Conservation (phyloP, 2,329 filamentous ascomycete genomes). For the Catunica adiposa region DNA sequence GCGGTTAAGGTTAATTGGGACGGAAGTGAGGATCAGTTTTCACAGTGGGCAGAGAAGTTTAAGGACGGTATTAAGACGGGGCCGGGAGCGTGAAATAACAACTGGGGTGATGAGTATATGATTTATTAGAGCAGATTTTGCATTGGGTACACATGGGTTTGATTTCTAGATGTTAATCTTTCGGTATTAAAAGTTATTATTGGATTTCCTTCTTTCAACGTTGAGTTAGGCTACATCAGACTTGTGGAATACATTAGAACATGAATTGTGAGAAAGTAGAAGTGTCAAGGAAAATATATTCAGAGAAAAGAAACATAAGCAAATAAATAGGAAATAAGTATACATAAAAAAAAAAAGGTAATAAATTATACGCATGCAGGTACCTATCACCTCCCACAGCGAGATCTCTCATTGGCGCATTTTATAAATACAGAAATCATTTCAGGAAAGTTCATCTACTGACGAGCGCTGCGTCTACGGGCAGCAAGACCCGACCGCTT, state of each 20-base stretch:
- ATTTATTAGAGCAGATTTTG: not conserved
- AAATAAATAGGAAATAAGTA: constrained; percentile 3
- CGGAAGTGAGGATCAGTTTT: constrained; percentile 57
- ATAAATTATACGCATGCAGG: not conserved
- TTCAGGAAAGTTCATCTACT: not conserved
- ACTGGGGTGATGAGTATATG: too few species aligned
- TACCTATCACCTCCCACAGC: not conserved
- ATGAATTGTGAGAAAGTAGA: not conserved
- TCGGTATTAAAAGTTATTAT: not conserved
- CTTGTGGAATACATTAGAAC: too few species aligned
- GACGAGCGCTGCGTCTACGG: not conserved
- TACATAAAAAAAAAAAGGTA: constrained; percentile 4
- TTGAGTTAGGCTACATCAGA: too few species aligned
- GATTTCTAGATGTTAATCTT: too few species aligned
- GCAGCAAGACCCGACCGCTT: not conserved
- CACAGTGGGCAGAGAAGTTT: constrained; percentile 52
- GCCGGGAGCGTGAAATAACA: not conserved
- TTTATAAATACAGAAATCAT: not conserved
- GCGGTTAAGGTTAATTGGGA: constrained; percentile 45
- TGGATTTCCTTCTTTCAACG: too few species aligned
- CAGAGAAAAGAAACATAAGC: constrained; percentile 5
- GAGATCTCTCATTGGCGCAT: not conserved
- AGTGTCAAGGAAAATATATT: constrained; percentile 4
- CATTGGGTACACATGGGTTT: too few species aligned
- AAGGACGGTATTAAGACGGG: constrained; percentile 27